phyloP scores from a whole-genome alignment of 2,329 filamentous ascomycete species.

The Aureobasidium zeae region DNA sequence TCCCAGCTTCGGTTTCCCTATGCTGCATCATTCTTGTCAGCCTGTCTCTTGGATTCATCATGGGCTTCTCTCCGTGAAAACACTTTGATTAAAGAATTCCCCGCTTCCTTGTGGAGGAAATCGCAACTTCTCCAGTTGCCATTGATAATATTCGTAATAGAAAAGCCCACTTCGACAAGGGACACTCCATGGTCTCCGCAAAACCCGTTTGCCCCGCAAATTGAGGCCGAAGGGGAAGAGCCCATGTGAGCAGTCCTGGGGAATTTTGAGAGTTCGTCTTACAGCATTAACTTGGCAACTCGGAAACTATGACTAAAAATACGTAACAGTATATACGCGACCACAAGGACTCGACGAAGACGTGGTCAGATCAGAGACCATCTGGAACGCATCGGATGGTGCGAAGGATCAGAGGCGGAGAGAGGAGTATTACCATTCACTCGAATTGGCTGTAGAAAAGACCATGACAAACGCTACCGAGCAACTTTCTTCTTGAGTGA shows the following conservation, averaged over 20 bases:
- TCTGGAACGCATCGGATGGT: slow-evolving; percentile 1
- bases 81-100: background rate
- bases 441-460: background rate
- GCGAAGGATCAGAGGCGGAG: background rate
- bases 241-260: slow-evolving; percentile 15
- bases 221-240: slow-evolving; percentile 4
- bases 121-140: slow-evolving; percentile 6
- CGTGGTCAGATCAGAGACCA: background rate
- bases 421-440: background rate
- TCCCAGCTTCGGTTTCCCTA: slow-evolving; percentile 6
- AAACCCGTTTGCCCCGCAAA: slow-evolving; percentile 14
- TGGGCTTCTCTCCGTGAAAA: slow-evolving; percentile 6
- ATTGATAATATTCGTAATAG: slow-evolving; percentile 16
- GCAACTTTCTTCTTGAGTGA: background rate
- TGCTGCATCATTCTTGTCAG: slow-evolving; percentile 2
- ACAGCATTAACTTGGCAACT: slow-evolving; percentile 5
- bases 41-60: slow-evolving; percentile 1
- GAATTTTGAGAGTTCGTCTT: slow-evolving; percentile 7
- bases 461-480: background rate
- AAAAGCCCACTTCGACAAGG: slow-evolving; percentile 2
- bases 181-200: slow-evolving; percentile 7
- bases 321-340: slow-evolving; percentile 13
- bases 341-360: background rate
- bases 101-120: slow-evolving; percentile 9
- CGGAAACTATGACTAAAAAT: slow-evolving; percentile 15